Percentiles rank a stretch among this genome's conserved stretches.
Evolutionary conservation across 805 yeast species (phyloP).

Genomic region (Metschnikowia dekortorum): DNA sequence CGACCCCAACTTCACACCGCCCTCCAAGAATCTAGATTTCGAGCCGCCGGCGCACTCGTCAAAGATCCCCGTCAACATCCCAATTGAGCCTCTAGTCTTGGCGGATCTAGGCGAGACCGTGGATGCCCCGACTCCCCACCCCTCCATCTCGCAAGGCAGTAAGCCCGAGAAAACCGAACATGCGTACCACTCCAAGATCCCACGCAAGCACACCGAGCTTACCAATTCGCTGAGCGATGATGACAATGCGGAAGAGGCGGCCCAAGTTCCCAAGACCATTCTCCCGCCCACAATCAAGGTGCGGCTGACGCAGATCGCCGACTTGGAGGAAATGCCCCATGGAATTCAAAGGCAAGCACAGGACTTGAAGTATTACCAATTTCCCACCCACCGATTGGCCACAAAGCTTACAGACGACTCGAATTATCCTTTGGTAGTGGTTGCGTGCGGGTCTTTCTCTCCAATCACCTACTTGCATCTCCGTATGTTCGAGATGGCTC

Average conservation of each 20-base stretch:
- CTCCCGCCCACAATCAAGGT: constrained; percentile 44
- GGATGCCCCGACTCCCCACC: constrained; percentile 69
- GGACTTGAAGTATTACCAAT: constrained; percentile 59
- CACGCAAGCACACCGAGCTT: constrained; percentile 54
- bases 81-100: constrained; percentile 65
- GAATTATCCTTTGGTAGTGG: constrained; percentile 87
- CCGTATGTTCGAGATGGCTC: constrained; percentile 98
- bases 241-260: neutral
- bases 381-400: constrained; percentile 85
- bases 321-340: constrained; percentile 94
- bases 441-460: constrained; percentile 96
- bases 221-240: constrained; percentile 44
- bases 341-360: constrained; percentile 89
- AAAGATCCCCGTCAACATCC: constrained; percentile 66
- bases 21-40: constrained; percentile 58
- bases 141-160: constrained; percentile 19
- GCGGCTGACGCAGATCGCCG: constrained; percentile 70
- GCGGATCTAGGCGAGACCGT: constrained; percentile 69
- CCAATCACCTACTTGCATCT: constrained; percentile 93
- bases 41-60: constrained; percentile 66
- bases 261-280: constrained; percentile 14
- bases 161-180: constrained; percentile 11
- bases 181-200: constrained; percentile 40
- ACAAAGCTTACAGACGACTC: constrained; percentile 63
- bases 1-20: constrained; percentile 88